Conservation (phyloP, 306 rosid species). For the Sphenostylis stenocarpa region DNA sequence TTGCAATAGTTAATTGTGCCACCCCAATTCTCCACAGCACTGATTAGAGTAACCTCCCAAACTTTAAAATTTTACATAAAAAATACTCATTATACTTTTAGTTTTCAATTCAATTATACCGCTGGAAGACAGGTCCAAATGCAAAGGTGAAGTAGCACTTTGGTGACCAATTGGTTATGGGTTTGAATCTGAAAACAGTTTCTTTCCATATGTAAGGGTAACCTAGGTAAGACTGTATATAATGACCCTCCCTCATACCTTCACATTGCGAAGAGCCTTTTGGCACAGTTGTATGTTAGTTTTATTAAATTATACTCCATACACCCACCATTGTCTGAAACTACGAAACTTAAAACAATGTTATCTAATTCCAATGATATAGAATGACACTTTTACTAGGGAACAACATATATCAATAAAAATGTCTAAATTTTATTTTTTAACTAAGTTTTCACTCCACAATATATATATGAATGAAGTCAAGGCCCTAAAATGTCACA, state of each 20-base stretch:
- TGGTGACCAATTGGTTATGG: no score
- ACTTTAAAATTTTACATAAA: not conserved
- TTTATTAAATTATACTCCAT: not conserved
- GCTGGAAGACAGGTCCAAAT: no score
- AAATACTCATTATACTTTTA: not conserved
- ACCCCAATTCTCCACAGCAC: not conserved
- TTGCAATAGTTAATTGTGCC: not conserved
- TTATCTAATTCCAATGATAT: conserved; percentile 23
- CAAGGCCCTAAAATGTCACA: not conserved
- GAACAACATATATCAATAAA: not conserved
- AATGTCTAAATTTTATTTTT: not conserved
- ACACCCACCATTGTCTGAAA: not conserved
- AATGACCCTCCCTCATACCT: not conserved
- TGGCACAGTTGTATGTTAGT: not conserved
- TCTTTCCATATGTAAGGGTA: not conserved
- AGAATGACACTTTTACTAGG: no score
- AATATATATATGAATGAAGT: conserved; percentile 5
- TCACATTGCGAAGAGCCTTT: not conserved
- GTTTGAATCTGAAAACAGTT: not conserved
- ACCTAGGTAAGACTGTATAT: not conserved
- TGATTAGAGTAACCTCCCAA: not conserved
- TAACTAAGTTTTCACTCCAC: not conserved
- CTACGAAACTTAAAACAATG: not conserved
- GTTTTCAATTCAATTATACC: not conserved
- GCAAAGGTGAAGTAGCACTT: no score